Conservation (phyloP, 352 stramenopile species). For the Globisporangium parvum region DNA sequence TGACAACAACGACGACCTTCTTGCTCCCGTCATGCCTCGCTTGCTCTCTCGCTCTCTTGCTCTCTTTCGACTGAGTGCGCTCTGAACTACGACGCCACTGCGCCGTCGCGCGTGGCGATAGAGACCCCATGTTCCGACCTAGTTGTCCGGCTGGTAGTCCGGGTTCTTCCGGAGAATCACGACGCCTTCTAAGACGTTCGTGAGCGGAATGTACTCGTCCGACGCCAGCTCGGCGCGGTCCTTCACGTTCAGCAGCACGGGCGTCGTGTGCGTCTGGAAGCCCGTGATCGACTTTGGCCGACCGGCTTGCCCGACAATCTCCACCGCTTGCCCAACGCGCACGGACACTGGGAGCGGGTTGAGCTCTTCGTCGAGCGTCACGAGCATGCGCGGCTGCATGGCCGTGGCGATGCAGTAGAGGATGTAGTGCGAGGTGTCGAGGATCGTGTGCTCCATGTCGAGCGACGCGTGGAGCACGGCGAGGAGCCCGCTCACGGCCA, state of each 20-base stretch:
- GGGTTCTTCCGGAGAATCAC: constrained; percentile 99
- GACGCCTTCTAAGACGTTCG: constrained; percentile 97
- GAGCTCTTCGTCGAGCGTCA: constrained; percentile 96
- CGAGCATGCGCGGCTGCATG: constrained; percentile 98
- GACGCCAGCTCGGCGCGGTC: constrained; percentile 98
- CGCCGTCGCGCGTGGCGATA: neutral
- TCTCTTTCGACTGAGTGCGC: neutral
- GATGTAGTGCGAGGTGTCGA: constrained; percentile 98
- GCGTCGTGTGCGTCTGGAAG: constrained; percentile 99
- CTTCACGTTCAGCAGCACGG: constrained; percentile 96
- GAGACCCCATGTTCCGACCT: constrained; percentile 13
- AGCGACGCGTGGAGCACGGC: constrained; percentile 94
- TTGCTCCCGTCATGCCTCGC: too few relatives aligned
- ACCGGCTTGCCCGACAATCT: constrained; percentile 98
- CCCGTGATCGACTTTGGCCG: constrained; percentile 99
- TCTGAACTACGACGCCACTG: neutral
- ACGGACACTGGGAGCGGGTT: constrained; percentile 95
- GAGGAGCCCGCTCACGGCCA: constrained; percentile 94
- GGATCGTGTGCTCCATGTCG: constrained; percentile 97
- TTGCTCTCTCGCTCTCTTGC: neutral
- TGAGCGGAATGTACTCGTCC: constrained; percentile 95
- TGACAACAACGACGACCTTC: too few relatives aligned
- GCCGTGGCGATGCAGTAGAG: constrained; percentile 97
- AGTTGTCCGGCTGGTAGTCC: constrained; percentile 81
- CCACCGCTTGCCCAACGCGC: constrained; percentile 98